Evolutionary conservation across 2,329 filamentous ascomycete species (phyloP).

Genomic region (Didymella pinodella): DNA sequence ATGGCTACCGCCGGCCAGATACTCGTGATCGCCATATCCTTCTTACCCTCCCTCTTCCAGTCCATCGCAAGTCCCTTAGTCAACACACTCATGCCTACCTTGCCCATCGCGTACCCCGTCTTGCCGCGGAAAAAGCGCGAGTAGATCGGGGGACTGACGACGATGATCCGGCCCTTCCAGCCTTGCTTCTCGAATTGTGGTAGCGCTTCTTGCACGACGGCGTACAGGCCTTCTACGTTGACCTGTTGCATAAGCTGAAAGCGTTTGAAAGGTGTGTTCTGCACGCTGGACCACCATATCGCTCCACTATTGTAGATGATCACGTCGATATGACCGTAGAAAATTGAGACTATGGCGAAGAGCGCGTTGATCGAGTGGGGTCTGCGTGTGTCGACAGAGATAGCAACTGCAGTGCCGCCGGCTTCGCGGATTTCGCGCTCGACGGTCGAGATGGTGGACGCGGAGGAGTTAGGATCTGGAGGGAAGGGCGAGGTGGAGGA

Average conservation of each 20-base stretch:
- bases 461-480: slow-evolving; percentile 76
- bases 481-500: slow-evolving; percentile 67
- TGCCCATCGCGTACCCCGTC: slow-evolving; percentile 80
- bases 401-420: slow-evolving; percentile 69
- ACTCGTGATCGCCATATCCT: slow-evolving; percentile 77
- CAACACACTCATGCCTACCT: slow-evolving; percentile 82
- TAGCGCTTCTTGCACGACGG: slow-evolving; percentile 70
- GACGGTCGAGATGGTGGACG: slow-evolving; percentile 83
- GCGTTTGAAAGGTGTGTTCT: slow-evolving; percentile 75
- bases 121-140: slow-evolving; percentile 85
- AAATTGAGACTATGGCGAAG: slow-evolving; percentile 59
- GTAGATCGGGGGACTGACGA: slow-evolving; percentile 86
- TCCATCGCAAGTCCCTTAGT: slow-evolving; percentile 86
- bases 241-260: slow-evolving; percentile 68
- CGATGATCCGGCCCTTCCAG: slow-evolving; percentile 69
- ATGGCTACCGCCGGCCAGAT: slow-evolving; percentile 85
- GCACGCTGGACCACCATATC: slow-evolving; percentile 82
- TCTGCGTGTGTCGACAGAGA: slow-evolving; percentile 75
- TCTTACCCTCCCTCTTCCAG: slow-evolving; percentile 70
- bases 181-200: slow-evolving; percentile 67
- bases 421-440: slow-evolving; percentile 73
- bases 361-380: slow-evolving; percentile 51
- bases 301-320: slow-evolving; percentile 85
- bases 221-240: slow-evolving; percentile 74
- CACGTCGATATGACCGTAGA: slow-evolving; percentile 72